A percentile compares a stretch with the other conserved stretches of the same genome.
These are phyloP conservation scores for Chalciporus sphaerocephalus DNA, from an alignment of 768 basidiomycete genomes.

Conservation along the genomic window DNA sequence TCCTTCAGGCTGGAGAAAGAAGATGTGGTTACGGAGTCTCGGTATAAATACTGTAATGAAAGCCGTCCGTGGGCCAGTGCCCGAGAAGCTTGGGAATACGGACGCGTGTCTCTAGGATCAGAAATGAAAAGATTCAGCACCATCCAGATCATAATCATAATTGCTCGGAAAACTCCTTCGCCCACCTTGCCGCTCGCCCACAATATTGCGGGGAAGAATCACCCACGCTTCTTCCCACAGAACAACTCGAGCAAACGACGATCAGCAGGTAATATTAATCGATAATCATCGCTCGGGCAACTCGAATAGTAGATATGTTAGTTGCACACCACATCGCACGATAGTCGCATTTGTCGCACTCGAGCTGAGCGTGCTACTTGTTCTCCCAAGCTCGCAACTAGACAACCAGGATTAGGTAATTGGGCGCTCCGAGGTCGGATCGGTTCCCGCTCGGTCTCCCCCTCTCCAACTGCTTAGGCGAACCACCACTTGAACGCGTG, in stretches of 20 bases:
- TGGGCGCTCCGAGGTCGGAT: neutral
- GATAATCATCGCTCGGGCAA: neutral
- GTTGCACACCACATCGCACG: neutral
- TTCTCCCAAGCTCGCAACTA: no score
- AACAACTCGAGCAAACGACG: neutral
- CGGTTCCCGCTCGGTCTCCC: conserved; percentile 11
- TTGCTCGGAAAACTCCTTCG: no score
- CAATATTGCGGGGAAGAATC: neutral
- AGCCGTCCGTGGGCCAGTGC: no score
- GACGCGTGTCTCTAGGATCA: no score
- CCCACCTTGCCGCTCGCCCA: neutral
- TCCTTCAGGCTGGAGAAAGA: no score
- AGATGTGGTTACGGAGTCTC: no score
- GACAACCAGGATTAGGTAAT: neutral
- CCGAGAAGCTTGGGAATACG: no score
- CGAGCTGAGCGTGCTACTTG: no score
- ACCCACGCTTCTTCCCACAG: neutral
- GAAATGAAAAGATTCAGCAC: no score
- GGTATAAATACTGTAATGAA: no score
- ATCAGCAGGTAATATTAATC: neutral
- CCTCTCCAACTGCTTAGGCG: conserved; percentile 16
- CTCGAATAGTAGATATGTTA: neutral
- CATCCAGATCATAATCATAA: no score
- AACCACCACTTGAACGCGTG: conserved; percentile 8
- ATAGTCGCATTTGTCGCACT: no score